Evolutionary conservation across 192 early-diverging fungal genomes (phyloP).

Genomic region (Mortierella antarctica): DNA sequence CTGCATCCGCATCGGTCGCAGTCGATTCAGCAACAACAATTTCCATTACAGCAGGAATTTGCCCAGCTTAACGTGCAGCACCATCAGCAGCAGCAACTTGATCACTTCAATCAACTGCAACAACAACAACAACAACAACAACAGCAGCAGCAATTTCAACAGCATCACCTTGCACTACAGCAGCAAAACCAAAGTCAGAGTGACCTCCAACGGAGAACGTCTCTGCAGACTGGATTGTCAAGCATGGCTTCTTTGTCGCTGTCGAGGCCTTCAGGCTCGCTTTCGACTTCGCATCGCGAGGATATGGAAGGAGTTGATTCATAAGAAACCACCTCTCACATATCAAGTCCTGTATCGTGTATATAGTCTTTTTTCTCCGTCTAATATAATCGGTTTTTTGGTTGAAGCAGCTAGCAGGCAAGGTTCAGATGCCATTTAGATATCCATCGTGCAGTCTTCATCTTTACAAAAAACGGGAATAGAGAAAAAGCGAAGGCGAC

Average conservation of each 20-base stretch:
- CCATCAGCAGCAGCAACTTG: slow-evolving; percentile 10
- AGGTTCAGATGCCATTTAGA: too few species aligned
- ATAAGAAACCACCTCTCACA: too few species aligned
- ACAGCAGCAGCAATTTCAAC: slow-evolving; percentile 5
- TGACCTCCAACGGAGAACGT: slow-evolving; percentile 12
- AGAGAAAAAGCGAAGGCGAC: too few species aligned
- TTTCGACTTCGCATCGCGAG: slow-evolving; percentile 5
- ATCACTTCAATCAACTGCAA: not conserved
- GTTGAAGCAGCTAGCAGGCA: too few species aligned
- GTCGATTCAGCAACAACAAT: slow-evolving; percentile 7
- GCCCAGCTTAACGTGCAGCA: slow-evolving; percentile 15
- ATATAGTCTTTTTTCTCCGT: too few species aligned
- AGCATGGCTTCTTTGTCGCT: not conserved
- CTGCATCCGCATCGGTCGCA: not conserved
- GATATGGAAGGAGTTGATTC: slow-evolving; percentile 16
- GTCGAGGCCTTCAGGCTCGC: not conserved
- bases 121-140: slow-evolving; percentile 10
- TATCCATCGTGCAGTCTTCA: too few species aligned
- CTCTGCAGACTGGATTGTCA: slow-evolving; percentile 6
- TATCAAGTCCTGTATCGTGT: too few species aligned
- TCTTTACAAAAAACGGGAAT: too few species aligned
- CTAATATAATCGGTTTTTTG: too few species aligned
- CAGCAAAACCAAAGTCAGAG: slow-evolving; percentile 9
- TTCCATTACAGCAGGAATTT: slow-evolving; percentile 20
- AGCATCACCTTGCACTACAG: slow-evolving; percentile 2